Evolutionary conservation across 345 rosid species (phyloP).

Genomic region (Corchorus capsularis): DNA sequence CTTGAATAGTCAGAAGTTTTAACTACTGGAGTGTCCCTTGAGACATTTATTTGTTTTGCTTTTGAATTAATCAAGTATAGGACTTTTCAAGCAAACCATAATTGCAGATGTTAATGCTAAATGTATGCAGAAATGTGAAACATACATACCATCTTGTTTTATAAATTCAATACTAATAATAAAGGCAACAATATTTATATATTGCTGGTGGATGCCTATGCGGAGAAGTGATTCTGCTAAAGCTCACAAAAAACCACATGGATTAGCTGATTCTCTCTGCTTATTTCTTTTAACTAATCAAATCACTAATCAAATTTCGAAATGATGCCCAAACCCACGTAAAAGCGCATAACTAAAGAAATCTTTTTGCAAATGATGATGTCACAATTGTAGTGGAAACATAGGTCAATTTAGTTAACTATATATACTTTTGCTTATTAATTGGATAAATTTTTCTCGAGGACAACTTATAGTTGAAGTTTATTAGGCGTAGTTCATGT

Average conservation of each 20-base stretch:
- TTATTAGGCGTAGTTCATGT: too few species aligned
- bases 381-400: not conserved
- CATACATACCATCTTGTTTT: not conserved
- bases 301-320: constrained; percentile 16
- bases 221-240: constrained; percentile 6
- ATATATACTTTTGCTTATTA: not conserved
- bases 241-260: not conserved
- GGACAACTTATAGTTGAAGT: too few species aligned
- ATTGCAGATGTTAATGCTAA: constrained; percentile 1
- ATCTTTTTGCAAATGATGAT: not conserved
- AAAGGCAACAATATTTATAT: not conserved
- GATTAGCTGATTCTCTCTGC: constrained; percentile 5
- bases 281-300: not conserved
- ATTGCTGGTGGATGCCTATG: not conserved
- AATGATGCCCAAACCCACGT: constrained; percentile 13
- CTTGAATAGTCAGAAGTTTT: too few species aligned
- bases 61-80: not conserved
- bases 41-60: not conserved
- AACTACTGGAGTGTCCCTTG: too few species aligned
- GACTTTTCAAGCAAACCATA: not conserved
- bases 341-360: not conserved
- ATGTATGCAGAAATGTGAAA: not conserved
- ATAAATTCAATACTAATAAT: not conserved
- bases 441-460: not conserved
- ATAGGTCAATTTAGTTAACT: not conserved